Evolutionary conservation across 106 monocot species (phyloP), one percentile per base, ranked within the genome.

Genomic region (Dioscorea alata): DNA sequence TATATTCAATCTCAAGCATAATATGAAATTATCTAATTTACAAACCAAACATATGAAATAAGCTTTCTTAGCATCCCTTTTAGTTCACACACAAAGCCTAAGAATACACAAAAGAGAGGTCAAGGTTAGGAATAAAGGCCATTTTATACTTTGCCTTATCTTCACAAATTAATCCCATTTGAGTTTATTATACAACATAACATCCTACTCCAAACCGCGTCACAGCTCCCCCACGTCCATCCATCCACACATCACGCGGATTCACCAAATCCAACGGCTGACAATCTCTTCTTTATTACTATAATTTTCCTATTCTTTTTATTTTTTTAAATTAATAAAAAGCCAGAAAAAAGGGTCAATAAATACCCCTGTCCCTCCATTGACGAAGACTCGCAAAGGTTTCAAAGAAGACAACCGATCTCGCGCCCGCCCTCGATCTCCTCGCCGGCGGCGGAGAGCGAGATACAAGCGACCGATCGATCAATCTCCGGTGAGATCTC

Each of bases 121-220:
- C 52, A 70, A 74, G 64, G 74, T 33, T 80, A 49, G 70, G 80
- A 80, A 80, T 75, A 80, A 80, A 63, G 35, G n/a, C 22, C 24
- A 21, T 74, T 28, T 28, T 64, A 70, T 80, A 59, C 69, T 34
- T 70, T 80, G 23, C 54, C 19, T 15, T 54, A 19, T 19, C 68
- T 20, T 50, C 16, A 23, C 49, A 56, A n/a, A n/a, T n/a, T 73
- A 49, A 73, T 49, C 15, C 19, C 25, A 57, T 49, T 28, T 50
- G 23, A 7, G 6, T 20, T 7, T 4, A 23, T 8, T 49, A 32
- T 20, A 10, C 4, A 15, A 2, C 2, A 12, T 17, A 12, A 10
- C 4, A 15, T 18, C 2, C n/a, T 17, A 12, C 2, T 68, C 8
- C 3, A 32, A 7, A 21, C 50, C 21, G 50, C 4, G 20, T 24